Evolutionary conservation across 2,329 filamentous ascomycete species (phyloP), one percentile per base, ranked within the genome.

Genomic region (Mycosphaerella sp.): DNA sequence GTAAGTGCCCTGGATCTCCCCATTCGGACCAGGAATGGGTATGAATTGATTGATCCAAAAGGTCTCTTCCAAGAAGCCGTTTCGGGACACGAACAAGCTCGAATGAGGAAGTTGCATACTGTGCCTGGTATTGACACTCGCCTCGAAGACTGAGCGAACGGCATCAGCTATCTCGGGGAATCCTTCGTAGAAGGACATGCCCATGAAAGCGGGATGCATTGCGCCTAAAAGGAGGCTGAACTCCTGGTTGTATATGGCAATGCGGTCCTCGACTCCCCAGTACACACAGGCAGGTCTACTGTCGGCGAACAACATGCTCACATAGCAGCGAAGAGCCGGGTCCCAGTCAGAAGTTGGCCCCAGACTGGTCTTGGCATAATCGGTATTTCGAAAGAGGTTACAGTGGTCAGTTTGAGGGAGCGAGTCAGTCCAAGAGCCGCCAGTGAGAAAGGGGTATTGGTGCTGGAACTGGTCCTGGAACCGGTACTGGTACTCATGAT

Each of bases 181-280:
- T 8, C 17, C 57, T 12, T 51, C 55, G 2, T 46, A 26, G 21
- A 58, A 50, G 43, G 63, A 64, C 6, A 38, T 31, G 7, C 56
- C 57, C 47, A 62, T 53, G 4, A 57, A 36, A 21, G 23, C 17
- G 2, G 63, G 61, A 45, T 73, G 70, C 8, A 65, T 56, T 0
- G 45, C 45, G 2, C 64, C 66, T 5, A 68, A 58, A 6, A 69
- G 54, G 23, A 67, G 57, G 4, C 68, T 60, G 23, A 71, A 72
- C 1, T 61, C 56, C 34, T 70, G 66, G 38, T 74, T 74, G 61
- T 72, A 73, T 21, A 73, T 48, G 58, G 70, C 68, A 17, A 63
- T 65, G 8, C 65, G 58, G 0, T 70, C 60, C 3, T 64, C 52
- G 3, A 70, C 69, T 5, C 34, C 34, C 67, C 58, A 66, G 43